Conservation (phyloP, 2,329 filamentous ascomycete species). For the Venturia asperata region DNA sequence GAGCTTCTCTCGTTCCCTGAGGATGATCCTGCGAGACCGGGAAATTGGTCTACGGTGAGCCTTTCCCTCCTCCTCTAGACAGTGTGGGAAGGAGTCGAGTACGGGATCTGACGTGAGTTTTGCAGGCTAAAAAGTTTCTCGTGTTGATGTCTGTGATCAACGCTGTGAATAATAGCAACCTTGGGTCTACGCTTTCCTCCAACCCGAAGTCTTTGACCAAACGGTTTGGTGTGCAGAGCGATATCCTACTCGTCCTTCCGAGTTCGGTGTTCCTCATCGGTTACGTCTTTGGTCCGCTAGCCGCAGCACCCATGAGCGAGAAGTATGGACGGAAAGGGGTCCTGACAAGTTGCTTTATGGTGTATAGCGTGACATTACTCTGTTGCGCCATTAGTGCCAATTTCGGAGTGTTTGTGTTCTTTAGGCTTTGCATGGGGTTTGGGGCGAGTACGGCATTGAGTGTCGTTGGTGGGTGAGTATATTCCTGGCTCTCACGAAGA, state of each 20-base stretch:
- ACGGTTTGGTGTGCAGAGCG: constrained; percentile 23
- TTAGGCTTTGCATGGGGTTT: constrained; percentile 46
- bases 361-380: constrained; percentile 48
- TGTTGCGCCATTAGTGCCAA: constrained; percentile 48
- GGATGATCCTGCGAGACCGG: constrained; percentile 19
- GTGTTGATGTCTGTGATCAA: background rate
- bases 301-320: constrained; percentile 70
- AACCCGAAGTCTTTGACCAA: constrained; percentile 14
- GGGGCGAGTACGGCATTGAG: constrained; percentile 32
- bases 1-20: background rate
- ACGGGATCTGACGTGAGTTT: background rate
- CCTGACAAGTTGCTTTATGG: constrained; percentile 58
- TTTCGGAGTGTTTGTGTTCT: constrained; percentile 61
- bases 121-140: constrained; percentile 1
- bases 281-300: constrained; percentile 62
- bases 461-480: constrained; percentile 33
- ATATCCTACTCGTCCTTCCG: constrained; percentile 23
- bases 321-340: constrained; percentile 62
- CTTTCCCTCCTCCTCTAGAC: constrained; percentile 2
- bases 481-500: background rate
- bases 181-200: constrained; percentile 14
- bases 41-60: constrained; percentile 16
- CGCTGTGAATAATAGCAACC: constrained; percentile 13
- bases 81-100: background rate
- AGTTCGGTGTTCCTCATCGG: constrained; percentile 26